A percentile compares a stretch with the other conserved stretches of the same genome.
phyloP scores from a whole-genome alignment of 306 rosid species.

The Quillaja saponaria region DNA sequence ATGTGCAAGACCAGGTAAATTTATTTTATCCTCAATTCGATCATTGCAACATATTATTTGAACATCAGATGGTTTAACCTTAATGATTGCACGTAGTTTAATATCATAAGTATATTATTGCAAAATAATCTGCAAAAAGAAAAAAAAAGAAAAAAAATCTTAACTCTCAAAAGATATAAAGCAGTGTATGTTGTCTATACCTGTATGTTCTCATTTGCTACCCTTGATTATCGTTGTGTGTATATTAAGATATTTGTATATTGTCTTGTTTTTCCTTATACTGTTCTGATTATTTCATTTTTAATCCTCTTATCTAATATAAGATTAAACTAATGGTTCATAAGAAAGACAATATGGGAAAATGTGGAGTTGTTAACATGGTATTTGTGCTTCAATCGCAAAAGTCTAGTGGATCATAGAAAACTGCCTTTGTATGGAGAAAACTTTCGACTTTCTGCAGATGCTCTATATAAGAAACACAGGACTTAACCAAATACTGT shows the following conservation, averaged over 20 bases:
- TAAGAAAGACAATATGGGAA: background rate
- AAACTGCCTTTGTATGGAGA: background rate
- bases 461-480: conserved; percentile 17
- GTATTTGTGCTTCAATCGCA: background rate
- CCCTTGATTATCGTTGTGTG: too few species aligned
- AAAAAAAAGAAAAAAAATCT: too few species aligned
- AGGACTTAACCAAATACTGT: conserved; percentile 6
- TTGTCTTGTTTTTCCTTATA: background rate
- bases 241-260: background rate
- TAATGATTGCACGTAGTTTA: background rate
- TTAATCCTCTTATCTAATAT: background rate
- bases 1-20: conserved; percentile 73
- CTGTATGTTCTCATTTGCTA: too few species aligned
- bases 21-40: background rate
- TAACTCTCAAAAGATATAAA: too few species aligned
- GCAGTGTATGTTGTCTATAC: too few species aligned
- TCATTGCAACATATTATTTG: background rate
- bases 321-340: background rate
- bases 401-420: background rate
- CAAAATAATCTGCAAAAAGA: background rate
- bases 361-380: background rate
- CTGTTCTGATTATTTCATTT: background rate
- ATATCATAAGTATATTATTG: background rate
- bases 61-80: background rate
- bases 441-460: background rate